A percentile compares a stretch with the other conserved stretches of the same genome.
These are phyloP conservation scores for Leccinum truebloodii DNA, from an alignment of 768 basidiomycete genomes.

Conservation along the genomic window DNA sequence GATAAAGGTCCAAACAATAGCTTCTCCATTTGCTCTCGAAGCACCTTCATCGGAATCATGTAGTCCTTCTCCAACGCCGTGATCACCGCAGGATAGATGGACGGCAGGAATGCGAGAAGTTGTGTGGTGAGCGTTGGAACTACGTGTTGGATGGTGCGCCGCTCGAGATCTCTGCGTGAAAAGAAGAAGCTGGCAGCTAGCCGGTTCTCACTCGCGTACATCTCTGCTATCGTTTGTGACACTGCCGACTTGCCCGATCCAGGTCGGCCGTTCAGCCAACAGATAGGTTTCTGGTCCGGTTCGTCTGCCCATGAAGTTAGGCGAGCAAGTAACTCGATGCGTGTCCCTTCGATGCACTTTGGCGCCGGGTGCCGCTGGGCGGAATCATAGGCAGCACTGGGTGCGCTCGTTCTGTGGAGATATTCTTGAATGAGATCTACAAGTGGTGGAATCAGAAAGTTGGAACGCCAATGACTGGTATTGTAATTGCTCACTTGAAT, in stretches of 20 bases:
- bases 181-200: conserved; percentile 40
- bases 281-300: conserved; percentile 10
- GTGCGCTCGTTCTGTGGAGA: conserved; percentile 19
- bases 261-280: conserved; percentile 19
- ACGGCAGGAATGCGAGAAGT: conserved; percentile 24
- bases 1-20: conserved; percentile 25
- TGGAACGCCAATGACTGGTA: not conserved
- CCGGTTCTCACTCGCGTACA: conserved; percentile 16
- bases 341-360: conserved; percentile 27
- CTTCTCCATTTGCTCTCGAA: conserved; percentile 32
- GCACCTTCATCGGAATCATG: conserved; percentile 30
- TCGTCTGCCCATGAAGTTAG: conserved; percentile 18
- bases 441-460: not conserved
- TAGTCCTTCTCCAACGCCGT: conserved; percentile 26
- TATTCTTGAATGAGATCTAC: conserved; percentile 13
- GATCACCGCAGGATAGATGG: conserved; percentile 22
- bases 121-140: conserved; percentile 35
- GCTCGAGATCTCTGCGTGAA: conserved; percentile 28
- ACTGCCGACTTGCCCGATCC: conserved; percentile 6
- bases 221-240: conserved; percentile 34
- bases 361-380: conserved; percentile 17
- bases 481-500: conserved; percentile 2
- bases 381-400: conserved; percentile 19
- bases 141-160: conserved; percentile 26
- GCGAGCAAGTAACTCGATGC: conserved; percentile 19